Conservation (phyloP, 768 basidiomycete genomes). For the Suillus subluteus region DNA sequence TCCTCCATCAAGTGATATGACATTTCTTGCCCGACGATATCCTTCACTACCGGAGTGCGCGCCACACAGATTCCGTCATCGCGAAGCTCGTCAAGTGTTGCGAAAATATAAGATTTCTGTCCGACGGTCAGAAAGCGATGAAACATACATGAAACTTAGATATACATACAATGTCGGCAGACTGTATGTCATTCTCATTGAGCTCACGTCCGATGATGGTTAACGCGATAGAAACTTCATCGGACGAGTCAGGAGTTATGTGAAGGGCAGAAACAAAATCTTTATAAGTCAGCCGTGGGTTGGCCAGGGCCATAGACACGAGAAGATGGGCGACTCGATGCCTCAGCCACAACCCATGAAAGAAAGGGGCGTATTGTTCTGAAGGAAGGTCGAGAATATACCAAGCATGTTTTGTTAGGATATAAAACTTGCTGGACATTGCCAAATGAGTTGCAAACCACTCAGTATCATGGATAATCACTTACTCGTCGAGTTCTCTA, state of each 20-base stretch:
- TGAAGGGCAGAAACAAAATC: slow-evolving; percentile 43
- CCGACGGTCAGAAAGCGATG: slow-evolving; percentile 7
- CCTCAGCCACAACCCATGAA: slow-evolving; percentile 48
- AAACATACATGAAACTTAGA: not conserved
- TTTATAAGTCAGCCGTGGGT: slow-evolving; percentile 40
- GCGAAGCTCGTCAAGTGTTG: slow-evolving; percentile 43
- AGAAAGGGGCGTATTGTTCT: slow-evolving; percentile 47
- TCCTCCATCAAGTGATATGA: slow-evolving; percentile 27
- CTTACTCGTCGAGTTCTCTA: slow-evolving; percentile 49
- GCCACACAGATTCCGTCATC: slow-evolving; percentile 35
- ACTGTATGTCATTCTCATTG: slow-evolving; percentile 44
- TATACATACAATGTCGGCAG: slow-evolving; percentile 49
- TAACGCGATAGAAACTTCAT: slow-evolving; percentile 34
- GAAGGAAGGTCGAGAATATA: slow-evolving; percentile 65
- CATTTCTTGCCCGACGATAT: slow-evolving; percentile 31
- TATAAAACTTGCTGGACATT: slow-evolving; percentile 58
- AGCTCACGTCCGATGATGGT: slow-evolving; percentile 49
- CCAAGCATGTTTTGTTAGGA: slow-evolving; percentile 67
- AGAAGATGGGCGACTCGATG: slow-evolving; percentile 57
- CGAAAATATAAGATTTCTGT: slow-evolving; percentile 50
- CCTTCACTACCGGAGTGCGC: slow-evolving; percentile 46
- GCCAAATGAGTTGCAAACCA: slow-evolving; percentile 12
- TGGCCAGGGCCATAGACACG: slow-evolving; percentile 38
- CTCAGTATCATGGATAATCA: not conserved
- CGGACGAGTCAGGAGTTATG: slow-evolving; percentile 31